Evolutionary conservation across 2,329 filamentous ascomycete species (phyloP), one percentile per base, ranked within the genome.

Genomic region (Rhynchosporium agropyri): DNA sequence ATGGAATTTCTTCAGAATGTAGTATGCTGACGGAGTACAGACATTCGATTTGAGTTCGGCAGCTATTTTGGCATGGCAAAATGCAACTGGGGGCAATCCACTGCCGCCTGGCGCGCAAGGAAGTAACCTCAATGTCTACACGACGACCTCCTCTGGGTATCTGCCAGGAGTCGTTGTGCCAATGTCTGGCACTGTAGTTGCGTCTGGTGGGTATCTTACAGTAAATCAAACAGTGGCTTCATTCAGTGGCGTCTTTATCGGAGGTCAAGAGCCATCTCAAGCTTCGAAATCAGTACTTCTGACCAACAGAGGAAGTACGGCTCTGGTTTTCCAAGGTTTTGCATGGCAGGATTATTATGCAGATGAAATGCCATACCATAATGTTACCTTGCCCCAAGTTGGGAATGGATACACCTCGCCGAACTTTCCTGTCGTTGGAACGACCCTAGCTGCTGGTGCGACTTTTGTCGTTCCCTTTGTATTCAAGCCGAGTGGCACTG

Each of bases 341-440:
- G 56, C 56, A 2, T 58, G 56, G 56, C 56, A 58, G 28, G 56
- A 58, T 49, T 58, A 58, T 45, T 58, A 58, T 20, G 56, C 56
- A 7, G n/a, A 49, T 31, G 56, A n/a, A 15, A 58, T 58, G 56
- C 42, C 43, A 15, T 58, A 58, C 12, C 56, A 58, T 43, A 58
- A 58, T 26, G 55, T 58, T 8, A 58, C 28, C 28, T 48, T 58
- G 42, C 55, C 43, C 20, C 46, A 31, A 12, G 56, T 58, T 36
- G 56, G 43, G 26, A 58, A 49, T 40, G 45, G 56, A 3, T 58
- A 48, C 13, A 46, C 56, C 1, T 58, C 56, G 4, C 9, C 56
- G 10, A 38, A n/a, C 31, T 58, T 58, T n/a, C 56, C 56, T 15
- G 56, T 45, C 26, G 10, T 49, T 13, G 56, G 43, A 15, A 40